Evolutionary conservation across 495 filamentous ascomycete genomes (phyloP), one percentile per base, ranked within the genome.

Genomic region (Lasiosphaeria hispida): DNA sequence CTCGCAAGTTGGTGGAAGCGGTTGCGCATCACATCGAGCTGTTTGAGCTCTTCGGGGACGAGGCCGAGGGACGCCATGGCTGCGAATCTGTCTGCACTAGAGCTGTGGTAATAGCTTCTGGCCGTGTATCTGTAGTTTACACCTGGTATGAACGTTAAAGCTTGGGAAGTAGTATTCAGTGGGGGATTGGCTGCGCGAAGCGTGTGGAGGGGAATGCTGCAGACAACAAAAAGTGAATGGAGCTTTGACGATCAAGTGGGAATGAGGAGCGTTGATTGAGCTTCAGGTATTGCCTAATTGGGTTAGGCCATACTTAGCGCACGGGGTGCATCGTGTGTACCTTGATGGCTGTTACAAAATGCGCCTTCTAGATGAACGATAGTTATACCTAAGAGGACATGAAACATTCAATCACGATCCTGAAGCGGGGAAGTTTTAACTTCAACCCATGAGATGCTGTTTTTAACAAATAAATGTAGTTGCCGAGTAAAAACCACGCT

Each of bases 1-100:
- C 76, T 83, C 13, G 81, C 82, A 38, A 95, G 80, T 63, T 90
- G 86, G 36, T 74, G 75, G 40, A 91, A 82, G 11, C 88, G 83
- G 63, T 87, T 86, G 41, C 89, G 86, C 40, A 87, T 83, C 67
- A 87, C 78, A 62, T 95, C 89, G 47, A 95, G 80, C 56, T 82
- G 78, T 74, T 86, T 87, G 49, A 90, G 77, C 59, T 93, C 87
- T 14, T 87, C 85, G 47, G 72, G 73, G 13, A 57, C 69, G 30
- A 84, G 69, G 14, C 69, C 66, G 17, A 83, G 64, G 15, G 79
- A 73, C 18, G 77, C 68, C 81, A 83, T 84, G 42, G 36, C 63
- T 48, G 33, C 48, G 6, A 33, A 30, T 30, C 2, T 5, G 23
- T 30, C 23, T 30, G 23, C 23, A 30, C 23, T 10, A 19, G n/a